A percentile compares a stretch with the other conserved stretches of the same genome.
These are phyloP conservation scores for Torulaspora maleeae DNA, from an alignment of 805 yeast genomes.

Conservation along the genomic window DNA sequence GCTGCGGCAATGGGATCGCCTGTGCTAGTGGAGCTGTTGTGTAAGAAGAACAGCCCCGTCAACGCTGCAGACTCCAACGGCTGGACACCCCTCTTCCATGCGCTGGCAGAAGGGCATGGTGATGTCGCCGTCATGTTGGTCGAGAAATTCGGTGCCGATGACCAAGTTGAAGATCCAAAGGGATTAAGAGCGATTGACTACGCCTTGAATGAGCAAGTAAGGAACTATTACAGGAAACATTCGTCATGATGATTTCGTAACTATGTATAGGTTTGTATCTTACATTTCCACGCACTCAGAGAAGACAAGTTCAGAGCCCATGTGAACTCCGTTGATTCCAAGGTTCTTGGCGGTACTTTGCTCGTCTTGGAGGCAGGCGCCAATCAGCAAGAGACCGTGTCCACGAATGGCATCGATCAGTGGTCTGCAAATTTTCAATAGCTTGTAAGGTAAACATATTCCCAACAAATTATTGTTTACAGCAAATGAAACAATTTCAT, in stretches of 20 bases:
- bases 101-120: conserved; percentile 83
- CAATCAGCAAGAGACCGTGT: conserved; percentile 80
- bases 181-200: conserved; percentile 54
- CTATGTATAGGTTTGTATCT: neutral
- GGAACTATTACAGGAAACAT: conserved; percentile 34
- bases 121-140: conserved; percentile 64
- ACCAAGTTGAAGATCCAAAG: conserved; percentile 41
- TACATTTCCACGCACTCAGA: conserved; percentile 19
- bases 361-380: conserved; percentile 40
- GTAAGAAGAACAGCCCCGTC: conserved; percentile 52
- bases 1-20: conserved; percentile 76
- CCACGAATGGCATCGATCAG: conserved; percentile 69
- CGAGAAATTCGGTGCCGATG: conserved; percentile 60
- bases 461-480: conserved; percentile 81
- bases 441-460: conserved; percentile 64
- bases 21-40: conserved; percentile 51
- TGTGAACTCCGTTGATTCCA: conserved; percentile 28
- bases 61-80: conserved; percentile 67
- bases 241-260: conserved; percentile 2
- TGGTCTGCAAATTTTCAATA: conserved; percentile 70
- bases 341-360: conserved; percentile 14
- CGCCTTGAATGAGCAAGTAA: conserved; percentile 50
- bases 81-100: conserved; percentile 87
- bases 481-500: conserved; percentile 79
- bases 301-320: conserved; percentile 20